Base-by-base conservation (phyloP, 306 rosid species). In the Morella rubra region DNA sequence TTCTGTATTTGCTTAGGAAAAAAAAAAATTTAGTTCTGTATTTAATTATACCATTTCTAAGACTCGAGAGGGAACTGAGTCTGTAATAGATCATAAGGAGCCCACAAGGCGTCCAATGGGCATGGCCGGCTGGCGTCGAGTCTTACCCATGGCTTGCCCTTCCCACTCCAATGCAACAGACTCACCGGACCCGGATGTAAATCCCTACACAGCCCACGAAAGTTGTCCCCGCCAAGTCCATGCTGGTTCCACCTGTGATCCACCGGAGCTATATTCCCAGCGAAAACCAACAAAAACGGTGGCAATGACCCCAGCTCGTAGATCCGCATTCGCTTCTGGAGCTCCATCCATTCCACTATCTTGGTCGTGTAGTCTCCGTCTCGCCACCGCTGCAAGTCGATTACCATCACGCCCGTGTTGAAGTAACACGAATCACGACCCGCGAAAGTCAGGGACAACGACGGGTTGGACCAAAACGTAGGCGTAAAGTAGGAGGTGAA, bases 371-470 rank as follows among this genome's bases (percentile, higher is more conserved):
- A 94, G 37, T 84, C 95, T 15, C 97, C 96, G 6, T 18, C 82
- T 42, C 97, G 84, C 98, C 98, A 94, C 46, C 87, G 78, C 49
- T 73, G 81, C 11, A 91, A 71, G 24, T 94, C 91, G 53, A 94
- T 94, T 13, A 94, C 97, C 98, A 94, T 94, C 8, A 94, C 98
- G 1, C 98, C 98, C 8, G 98, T 94, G 86, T 94, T 94, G 82
- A 94, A 94, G 80, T 94, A 94, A 40, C 98, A 94, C 7, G 98
- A 89, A 7, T 15, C 64, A 6, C 97, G 91, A 2, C 78, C 89
- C 19, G 88, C 87, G 73, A 94, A 94, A 0, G 91, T 87, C 2
- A 89, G 68, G 0, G 98, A 90, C 16, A 94, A 85, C 0, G 93
- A 82, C 0, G 97, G 97, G 79, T 90, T 91, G 4, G 98, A 73